Percentiles rank a stretch among this genome's conserved stretches.
These are phyloP conservation scores for Pichia sp. DNA, from an alignment of 1,139 yeast species.

Conservation along the genomic window DNA sequence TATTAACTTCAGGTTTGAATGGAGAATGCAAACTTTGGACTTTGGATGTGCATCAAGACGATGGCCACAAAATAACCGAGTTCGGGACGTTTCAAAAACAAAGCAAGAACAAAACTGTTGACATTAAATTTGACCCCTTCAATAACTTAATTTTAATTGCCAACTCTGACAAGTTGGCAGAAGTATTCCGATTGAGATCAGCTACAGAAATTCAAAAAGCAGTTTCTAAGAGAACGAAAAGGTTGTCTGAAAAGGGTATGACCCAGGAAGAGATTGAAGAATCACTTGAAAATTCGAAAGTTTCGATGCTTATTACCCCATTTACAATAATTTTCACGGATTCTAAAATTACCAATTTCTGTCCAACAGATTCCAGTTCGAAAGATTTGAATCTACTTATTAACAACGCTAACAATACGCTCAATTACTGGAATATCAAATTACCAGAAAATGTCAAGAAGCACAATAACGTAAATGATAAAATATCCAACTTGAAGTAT, in stretches of 20 bases:
- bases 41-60: conserved; percentile 51
- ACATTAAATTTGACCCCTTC: conserved; percentile 49
- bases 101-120: conserved; percentile 70
- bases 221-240: conserved; percentile 69
- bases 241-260: conserved; percentile 68
- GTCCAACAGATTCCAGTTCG: conserved; percentile 47
- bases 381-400: conserved; percentile 55
- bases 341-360: conserved; percentile 53
- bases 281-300: conserved; percentile 50
- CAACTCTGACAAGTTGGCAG: conserved; percentile 78
- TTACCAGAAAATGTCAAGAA: conserved; percentile 46
- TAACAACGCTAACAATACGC: conserved; percentile 66
- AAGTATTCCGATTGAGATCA: conserved; percentile 71
- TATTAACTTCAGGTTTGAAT: conserved; percentile 73
- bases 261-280: conserved; percentile 58
- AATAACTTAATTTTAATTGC: conserved; percentile 60
- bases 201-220: conserved; percentile 80
- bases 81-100: conserved; percentile 71
- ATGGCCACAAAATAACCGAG: conserved; percentile 41
- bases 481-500: conserved; percentile 49
- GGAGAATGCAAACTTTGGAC: conserved; percentile 84
- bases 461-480: conserved; percentile 37
- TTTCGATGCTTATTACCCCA: conserved; percentile 58
- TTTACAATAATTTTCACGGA: conserved; percentile 56
- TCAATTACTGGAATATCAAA: conserved; percentile 61